These are phyloP conservation scores for Zygosaccharomyces pseudorouxii DNA, from an alignment of 805 yeast species.

Conservation along the genomic window DNA sequence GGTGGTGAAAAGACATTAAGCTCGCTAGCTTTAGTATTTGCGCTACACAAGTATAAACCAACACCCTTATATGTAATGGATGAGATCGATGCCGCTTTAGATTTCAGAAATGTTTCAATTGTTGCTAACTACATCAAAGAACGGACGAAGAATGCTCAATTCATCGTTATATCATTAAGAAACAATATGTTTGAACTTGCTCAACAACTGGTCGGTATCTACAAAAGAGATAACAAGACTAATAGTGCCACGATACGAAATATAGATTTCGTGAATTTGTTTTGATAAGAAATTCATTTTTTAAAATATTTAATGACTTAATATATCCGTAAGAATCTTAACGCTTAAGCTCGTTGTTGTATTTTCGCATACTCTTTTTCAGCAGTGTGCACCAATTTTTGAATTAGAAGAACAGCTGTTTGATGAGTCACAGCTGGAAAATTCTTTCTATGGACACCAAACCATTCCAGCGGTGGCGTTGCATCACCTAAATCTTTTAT, in stretches of 20 bases:
- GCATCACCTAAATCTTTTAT: slow-evolving; percentile 91
- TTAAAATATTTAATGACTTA: not conserved
- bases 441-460: slow-evolving; percentile 82
- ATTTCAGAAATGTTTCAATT: slow-evolving; percentile 92
- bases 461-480: slow-evolving; percentile 98
- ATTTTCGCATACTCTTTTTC: slow-evolving; percentile 43
- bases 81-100: slow-evolving; percentile 98
- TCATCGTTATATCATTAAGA: slow-evolving; percentile 88
- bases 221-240: slow-evolving; percentile 89
- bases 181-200: slow-evolving; percentile 98
- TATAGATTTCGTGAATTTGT: slow-evolving; percentile 41
- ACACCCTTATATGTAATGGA: slow-evolving; percentile 98
- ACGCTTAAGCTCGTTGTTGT: slow-evolving; percentile 37
- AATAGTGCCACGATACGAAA: slow-evolving; percentile 74
- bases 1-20: slow-evolving; percentile 98
- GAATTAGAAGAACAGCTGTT: slow-evolving; percentile 65
- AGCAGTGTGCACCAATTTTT: slow-evolving; percentile 66
- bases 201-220: slow-evolving; percentile 89
- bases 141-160: slow-evolving; percentile 93
- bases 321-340: not conserved
- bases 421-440: slow-evolving; percentile 88
- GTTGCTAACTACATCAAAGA: slow-evolving; percentile 97
- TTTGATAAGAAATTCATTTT: slow-evolving; percentile 1
- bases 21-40: slow-evolving; percentile 92
- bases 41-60: slow-evolving; percentile 91